Evolutionary conservation across 2,329 filamentous ascomycete species (phyloP).

Genomic region (Diaporthe sp.): DNA sequence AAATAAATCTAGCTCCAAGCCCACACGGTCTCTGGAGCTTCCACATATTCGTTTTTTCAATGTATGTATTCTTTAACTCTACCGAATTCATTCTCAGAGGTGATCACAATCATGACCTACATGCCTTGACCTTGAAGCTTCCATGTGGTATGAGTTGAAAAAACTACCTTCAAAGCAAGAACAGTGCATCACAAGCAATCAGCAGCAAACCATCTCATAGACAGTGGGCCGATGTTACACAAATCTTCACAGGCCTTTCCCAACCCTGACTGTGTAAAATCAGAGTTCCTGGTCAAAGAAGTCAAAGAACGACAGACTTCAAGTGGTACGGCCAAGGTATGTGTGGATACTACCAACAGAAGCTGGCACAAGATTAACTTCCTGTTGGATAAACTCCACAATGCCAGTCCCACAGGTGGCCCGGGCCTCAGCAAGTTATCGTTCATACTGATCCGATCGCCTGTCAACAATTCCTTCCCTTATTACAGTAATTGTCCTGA

Average conservation of each 20-base stretch:
- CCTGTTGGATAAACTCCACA: slow-evolving; percentile 5
- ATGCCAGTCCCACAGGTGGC: slow-evolving; percentile 2
- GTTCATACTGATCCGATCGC: neutral
- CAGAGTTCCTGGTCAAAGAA: neutral
- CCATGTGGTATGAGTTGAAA: neutral
- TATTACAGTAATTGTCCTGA: neutral
- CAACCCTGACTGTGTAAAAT: neutral
- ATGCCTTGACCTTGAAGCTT: neutral
- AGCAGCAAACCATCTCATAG: slow-evolving; percentile 3
- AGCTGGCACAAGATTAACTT: slow-evolving; percentile 9
- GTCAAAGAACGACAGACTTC: neutral
- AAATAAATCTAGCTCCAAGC: neutral
- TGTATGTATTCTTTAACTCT: neutral
- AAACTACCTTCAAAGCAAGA: neutral
- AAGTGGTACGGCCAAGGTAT: neutral
- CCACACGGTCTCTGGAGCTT: neutral
- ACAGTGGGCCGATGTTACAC: neutral
- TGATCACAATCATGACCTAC: neutral
- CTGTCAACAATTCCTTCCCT: neutral
- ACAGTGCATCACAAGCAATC: neutral
- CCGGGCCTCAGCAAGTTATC: neutral
- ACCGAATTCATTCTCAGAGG: neutral
- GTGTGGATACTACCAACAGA: slow-evolving; percentile 19
- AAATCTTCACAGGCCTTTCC: neutral
- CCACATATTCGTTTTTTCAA: too few relatives aligned